Evolutionary conservation across 2,329 filamentous ascomycete genomes (phyloP).

Genomic region (Colletotrichum sp.): DNA sequence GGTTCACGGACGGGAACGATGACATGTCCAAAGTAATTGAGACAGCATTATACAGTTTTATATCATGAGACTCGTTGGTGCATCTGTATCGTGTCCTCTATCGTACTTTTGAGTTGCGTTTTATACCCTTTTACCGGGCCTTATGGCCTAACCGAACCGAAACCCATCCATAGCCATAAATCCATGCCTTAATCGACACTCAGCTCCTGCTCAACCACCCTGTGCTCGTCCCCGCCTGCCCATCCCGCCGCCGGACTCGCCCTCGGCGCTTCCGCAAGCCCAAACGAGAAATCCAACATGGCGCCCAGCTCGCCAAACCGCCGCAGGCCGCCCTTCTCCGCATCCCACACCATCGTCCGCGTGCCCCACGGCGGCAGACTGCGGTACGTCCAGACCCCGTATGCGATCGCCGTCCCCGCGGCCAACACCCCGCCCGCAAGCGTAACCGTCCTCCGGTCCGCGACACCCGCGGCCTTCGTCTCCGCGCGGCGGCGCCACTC

Average conservation of each 20-base stretch:
- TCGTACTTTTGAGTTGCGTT: not conserved
- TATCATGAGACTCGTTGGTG: not conserved
- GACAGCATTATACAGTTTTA: conserved; percentile 8
- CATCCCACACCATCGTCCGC: conserved; percentile 47
- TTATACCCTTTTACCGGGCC: not conserved
- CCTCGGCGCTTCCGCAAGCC: not conserved
- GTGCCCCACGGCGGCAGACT: conserved; percentile 50
- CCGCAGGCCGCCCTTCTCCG: conserved; percentile 36
- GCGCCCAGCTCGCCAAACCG: conserved; percentile 54
- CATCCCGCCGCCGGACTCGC: conserved; percentile 1
- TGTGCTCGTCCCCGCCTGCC: not conserved
- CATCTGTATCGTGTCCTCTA: not conserved
- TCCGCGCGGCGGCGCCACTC: conserved; percentile 43
- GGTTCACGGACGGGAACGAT: not conserved
- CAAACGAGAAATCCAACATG: conserved; percentile 39
- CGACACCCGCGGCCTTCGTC: conserved; percentile 30
- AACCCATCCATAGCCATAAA: not conserved
- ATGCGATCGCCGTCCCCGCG: conserved; percentile 42
- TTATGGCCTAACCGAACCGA: not conserved
- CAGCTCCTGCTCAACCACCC: conserved; percentile 18
- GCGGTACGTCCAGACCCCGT: conserved; percentile 44
- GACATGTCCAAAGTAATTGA: not conserved
- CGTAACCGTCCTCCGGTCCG: conserved; percentile 31
- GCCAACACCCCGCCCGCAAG: conserved; percentile 37
- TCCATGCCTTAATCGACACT: conserved; percentile 4